Evolutionary conservation across 768 basidiomycete species (phyloP), one percentile per base, ranked within the genome.

Genomic region (Ephemerocybe angulata): DNA sequence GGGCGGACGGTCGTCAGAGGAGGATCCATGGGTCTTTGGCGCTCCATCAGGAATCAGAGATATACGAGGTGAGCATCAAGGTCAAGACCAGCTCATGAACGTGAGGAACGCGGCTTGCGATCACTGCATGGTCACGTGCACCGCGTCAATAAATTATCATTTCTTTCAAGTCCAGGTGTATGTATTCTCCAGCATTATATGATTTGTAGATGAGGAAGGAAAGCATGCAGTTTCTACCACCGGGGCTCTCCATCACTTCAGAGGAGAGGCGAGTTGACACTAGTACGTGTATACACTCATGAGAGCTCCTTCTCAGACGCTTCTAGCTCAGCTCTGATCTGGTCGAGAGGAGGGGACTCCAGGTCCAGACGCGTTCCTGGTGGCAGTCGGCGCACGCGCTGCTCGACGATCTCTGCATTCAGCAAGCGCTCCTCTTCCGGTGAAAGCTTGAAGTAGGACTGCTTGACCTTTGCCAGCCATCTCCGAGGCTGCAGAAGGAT

Each of bases 391-490:
- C 19, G 10, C 31, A 53, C 55, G 11, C 47, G 42, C n/a, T 41
- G n/a, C 48, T 57, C 29, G 49, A 49, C 54, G 47, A 50, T 41
- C 31, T 58, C 57, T 38, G 58, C 55, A 29, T 61, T 62, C 27
- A 73, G 49, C 28, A 82, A 61, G 57, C 66, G 69, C 59, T 76
- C 72, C 65, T 88, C 85, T 47, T 77, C 83, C 1, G 83, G 76
- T 19, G 86, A 79, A 5, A 87, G 73, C 4, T 80, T 76, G 55
- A 86, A 78, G 66, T 87, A 79, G 2, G 75, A 71, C 25, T 77
- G 76, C 53, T 76, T 77, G 53, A 77, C 73, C 50, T 68, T 62
- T 11, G 69, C 70, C 17, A 76, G 70, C 86, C 86, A 88, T 64
- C 83, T 75, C 42, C 87, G 76, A 29, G 78, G 67, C 84, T 87